Percentiles rank a stretch among this genome's conserved stretches.
Evolutionary conservation across 305 asterid genomes (phyloP).

Genomic region (Euphrasia arctica): DNA sequence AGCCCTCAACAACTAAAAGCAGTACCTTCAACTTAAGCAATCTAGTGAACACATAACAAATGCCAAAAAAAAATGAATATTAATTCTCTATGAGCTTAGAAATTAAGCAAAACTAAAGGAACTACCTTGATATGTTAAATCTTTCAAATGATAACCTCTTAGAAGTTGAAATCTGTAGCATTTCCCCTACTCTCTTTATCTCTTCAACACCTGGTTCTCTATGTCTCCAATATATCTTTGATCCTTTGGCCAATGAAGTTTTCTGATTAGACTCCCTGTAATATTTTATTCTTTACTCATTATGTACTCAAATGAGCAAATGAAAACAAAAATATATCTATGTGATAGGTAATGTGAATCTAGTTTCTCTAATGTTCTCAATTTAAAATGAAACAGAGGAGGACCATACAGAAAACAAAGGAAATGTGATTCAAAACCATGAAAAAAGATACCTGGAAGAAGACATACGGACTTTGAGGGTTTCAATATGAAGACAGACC

Average conservation of each 20-base stretch:
- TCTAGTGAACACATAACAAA: conserved; percentile 16
- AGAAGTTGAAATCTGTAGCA: conserved; percentile 35
- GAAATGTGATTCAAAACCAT: conserved; percentile 18
- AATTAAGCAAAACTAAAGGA: conserved; percentile 17
- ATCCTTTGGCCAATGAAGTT: not conserved
- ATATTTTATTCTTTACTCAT: conserved; percentile 15
- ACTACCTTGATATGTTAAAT: conserved; percentile 34
- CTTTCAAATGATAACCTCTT: conserved; percentile 29
- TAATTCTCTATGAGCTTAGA: not conserved
- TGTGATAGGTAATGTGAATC: not conserved
- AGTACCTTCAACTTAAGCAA: conserved; percentile 19
- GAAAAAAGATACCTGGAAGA: conserved; percentile 54
- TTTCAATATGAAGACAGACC: conserved; percentile 87
- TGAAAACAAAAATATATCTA: conserved; percentile 4
- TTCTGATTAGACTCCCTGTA: conserved; percentile 14
- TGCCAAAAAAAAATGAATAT: conserved; percentile 2
- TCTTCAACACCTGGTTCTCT: conserved; percentile 25
- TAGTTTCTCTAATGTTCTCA: not conserved
- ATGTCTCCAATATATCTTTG: conserved; percentile 27
- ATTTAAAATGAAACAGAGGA: not conserved
- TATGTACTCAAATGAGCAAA: conserved; percentile 13
- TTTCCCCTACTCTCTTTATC: conserved; percentile 28
- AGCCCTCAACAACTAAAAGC: conserved; percentile 20
- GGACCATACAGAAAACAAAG: conserved; percentile 10
- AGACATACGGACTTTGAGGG: conserved; percentile 46